Evolutionary conservation across 1,284 basidiomycete species (phyloP).

Genomic region (Thecaphora thlaspeos): DNA sequence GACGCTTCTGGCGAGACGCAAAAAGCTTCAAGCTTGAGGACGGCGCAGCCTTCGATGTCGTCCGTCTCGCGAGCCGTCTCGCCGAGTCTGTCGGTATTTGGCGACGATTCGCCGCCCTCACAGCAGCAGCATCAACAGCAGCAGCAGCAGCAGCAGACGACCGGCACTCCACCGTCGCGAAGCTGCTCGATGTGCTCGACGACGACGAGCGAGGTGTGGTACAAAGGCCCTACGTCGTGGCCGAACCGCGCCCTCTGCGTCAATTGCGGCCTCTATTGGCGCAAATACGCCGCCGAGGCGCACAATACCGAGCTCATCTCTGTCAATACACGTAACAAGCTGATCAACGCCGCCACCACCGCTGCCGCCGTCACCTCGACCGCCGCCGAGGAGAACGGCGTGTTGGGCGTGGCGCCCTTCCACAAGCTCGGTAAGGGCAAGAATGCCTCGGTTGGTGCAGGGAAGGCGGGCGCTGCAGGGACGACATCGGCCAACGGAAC

Average conservation of each 20-base stretch:
- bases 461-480: too few species aligned
- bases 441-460: too few species aligned
- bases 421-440: constrained; percentile 28
- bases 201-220: constrained; percentile 45
- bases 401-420: constrained; percentile 51
- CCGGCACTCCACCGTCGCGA: constrained; percentile 11
- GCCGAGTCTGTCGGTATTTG: constrained; percentile 42
- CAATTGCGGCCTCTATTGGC: constrained; percentile 55
- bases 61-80: constrained; percentile 49
- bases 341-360: too few species aligned
- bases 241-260: constrained; percentile 47
- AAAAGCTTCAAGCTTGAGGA: constrained; percentile 26
- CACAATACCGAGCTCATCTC: constrained; percentile 40
- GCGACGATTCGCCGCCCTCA: constrained; percentile 21
- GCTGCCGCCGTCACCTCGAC: too few species aligned
- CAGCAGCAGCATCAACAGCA: too few species aligned
- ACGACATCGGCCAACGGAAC: too few species aligned
- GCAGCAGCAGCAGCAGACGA: too few species aligned
- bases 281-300: constrained; percentile 55
- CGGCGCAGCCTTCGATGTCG: too few species aligned
- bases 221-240: constrained; percentile 45
- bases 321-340: constrained; percentile 36
- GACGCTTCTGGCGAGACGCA: too few species aligned
- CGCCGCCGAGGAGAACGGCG: constrained; percentile 35
- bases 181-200: constrained; percentile 52